These are phyloP conservation scores for Fraxinus ornus DNA, from an alignment of 305 asterid genomes.

Conservation along the genomic window DNA sequence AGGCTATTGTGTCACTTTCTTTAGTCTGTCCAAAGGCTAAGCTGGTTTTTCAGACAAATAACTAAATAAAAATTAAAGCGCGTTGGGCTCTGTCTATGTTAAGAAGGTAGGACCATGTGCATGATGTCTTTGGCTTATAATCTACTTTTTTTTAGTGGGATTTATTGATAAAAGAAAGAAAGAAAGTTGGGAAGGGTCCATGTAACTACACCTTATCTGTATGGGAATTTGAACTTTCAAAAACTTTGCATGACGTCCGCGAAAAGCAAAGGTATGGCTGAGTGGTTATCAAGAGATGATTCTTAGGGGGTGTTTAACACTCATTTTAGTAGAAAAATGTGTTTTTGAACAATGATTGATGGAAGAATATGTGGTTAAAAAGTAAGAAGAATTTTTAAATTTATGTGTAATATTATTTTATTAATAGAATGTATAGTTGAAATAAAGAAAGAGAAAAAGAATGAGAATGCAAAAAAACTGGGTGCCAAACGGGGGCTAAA, in stretches of 20 bases:
- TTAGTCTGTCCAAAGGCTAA: conserved; percentile 13
- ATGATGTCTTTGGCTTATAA: not conserved
- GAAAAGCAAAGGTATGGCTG: not conserved
- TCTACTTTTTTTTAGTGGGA: not conserved
- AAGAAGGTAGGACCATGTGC: not conserved
- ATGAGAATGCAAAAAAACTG: too few relatives aligned
- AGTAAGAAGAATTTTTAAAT: too few relatives aligned
- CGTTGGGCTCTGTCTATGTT: not conserved
- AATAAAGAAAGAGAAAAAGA: too few relatives aligned
- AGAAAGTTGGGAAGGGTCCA: not conserved
- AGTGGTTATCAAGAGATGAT: not conserved
- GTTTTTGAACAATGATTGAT: too few relatives aligned
- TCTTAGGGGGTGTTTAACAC: too few relatives aligned
- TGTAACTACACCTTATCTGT: not conserved
- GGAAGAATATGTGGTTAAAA: too few relatives aligned
- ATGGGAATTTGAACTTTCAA: not conserved
- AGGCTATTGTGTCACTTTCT: conserved; percentile 1
- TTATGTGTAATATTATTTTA: too few relatives aligned
- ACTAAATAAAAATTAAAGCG: not conserved
- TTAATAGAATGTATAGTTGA: too few relatives aligned
- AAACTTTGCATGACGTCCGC: not conserved
- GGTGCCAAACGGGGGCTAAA: too few relatives aligned
- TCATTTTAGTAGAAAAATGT: too few relatives aligned
- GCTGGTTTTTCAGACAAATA: conserved; percentile 7
- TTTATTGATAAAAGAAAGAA: not conserved